These are phyloP conservation scores for Fagus sylvatica DNA, from an alignment of 306 rosid species.

Conservation along the genomic window DNA sequence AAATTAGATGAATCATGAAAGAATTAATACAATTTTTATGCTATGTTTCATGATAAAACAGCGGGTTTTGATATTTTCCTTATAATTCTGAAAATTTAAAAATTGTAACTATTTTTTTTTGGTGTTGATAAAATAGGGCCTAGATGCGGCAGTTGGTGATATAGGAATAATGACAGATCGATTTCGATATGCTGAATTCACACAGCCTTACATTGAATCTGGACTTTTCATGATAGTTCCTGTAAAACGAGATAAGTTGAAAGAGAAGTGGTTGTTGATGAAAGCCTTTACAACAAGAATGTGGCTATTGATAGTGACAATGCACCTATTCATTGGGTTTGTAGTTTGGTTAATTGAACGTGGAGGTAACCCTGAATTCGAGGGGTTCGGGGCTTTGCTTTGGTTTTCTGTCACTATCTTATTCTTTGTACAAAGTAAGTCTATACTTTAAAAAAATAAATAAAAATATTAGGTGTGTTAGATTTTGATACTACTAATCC, in stretches of 20 bases:
- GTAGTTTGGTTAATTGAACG: conserved; percentile 58
- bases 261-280: conserved; percentile 43
- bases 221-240: conserved; percentile 50
- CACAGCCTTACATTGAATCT: conserved; percentile 53
- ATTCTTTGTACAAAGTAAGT: conserved; percentile 58
- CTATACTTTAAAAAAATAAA: not conserved
- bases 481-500: not conserved
- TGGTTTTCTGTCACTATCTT: conserved; percentile 57
- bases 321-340: conserved; percentile 48
- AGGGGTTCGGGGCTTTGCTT: conserved; percentile 44
- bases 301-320: conserved; percentile 46
- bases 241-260: conserved; percentile 30
- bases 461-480: not conserved
- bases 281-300: conserved; percentile 40
- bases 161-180: conserved; percentile 44
- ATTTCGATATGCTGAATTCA: conserved; percentile 40
- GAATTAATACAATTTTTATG: no score
- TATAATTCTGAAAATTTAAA: no score
- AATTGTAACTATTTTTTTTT: no score
- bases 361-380: conserved; percentile 30
- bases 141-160: conserved; percentile 69
- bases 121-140: conserved; percentile 25
- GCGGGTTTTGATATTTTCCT: no score
- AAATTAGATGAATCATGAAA: no score
- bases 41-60: no score